Percentiles rank a stretch among this genome's conserved stretches.
phyloP scores from a whole-genome alignment of 305 asterid species.

The Plantago coronopus region DNA sequence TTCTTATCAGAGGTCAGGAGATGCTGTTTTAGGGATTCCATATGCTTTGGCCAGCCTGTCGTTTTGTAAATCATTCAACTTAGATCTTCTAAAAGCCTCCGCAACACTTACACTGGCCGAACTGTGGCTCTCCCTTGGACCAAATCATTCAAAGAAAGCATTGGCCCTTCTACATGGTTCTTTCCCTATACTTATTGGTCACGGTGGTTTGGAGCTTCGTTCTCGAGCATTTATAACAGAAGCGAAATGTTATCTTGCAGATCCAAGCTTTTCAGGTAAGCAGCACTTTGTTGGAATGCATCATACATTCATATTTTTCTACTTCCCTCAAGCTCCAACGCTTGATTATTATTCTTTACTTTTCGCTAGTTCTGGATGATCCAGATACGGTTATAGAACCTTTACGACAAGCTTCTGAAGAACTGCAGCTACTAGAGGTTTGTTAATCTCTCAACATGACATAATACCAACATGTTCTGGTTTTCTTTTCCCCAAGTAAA shows the following conservation, averaged over 20 bases:
- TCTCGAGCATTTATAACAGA: constrained; percentile 77
- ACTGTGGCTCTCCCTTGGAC: constrained; percentile 88
- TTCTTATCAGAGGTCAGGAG: constrained; percentile 68
- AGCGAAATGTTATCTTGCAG: constrained; percentile 85
- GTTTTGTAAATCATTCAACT: constrained; percentile 80
- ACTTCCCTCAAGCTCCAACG: neutral
- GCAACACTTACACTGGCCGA: constrained; percentile 82
- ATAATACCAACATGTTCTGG: neutral
- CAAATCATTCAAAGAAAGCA: constrained; percentile 76
- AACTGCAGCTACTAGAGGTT: constrained; percentile 82
- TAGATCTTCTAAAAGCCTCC: constrained; percentile 93
- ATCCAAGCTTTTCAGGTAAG: constrained; percentile 69
- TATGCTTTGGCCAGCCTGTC: constrained; percentile 95
- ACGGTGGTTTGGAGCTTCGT: constrained; percentile 91
- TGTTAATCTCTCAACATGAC: constrained; percentile 23
- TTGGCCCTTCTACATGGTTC: constrained; percentile 72
- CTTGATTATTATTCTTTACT: constrained; percentile 17
- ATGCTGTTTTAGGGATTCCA: constrained; percentile 85
- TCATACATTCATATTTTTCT: neutral
- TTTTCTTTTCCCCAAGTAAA: neutral
- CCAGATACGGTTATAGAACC: constrained; percentile 72
- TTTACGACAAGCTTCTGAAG: constrained; percentile 79
- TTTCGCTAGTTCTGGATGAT: constrained; percentile 54
- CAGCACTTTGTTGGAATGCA: neutral
- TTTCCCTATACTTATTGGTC: constrained; percentile 86